Conservation (phyloP, 176 grass and related monocot genomes). For the Saccharum officinarum region DNA sequence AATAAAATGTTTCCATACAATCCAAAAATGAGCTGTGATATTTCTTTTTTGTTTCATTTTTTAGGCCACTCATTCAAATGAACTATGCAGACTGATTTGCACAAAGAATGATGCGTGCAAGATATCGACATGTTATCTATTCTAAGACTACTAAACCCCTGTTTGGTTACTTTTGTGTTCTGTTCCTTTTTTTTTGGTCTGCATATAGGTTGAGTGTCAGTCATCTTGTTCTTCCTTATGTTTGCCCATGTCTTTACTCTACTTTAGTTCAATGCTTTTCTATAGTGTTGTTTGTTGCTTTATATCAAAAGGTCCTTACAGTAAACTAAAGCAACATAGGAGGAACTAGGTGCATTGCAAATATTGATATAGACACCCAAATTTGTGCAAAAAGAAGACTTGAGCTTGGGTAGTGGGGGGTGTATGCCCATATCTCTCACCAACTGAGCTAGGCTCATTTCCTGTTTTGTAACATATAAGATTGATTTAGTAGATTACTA, state of each 20-base stretch:
- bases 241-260: neutral
- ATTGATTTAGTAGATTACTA: neutral
- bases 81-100: neutral
- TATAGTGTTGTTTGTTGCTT: neutral
- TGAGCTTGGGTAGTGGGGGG: neutral
- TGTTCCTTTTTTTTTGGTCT: neutral
- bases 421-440: neutral
- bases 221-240: constrained; percentile 1
- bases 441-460: neutral
- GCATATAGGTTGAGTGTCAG: neutral
- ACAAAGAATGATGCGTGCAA: neutral
- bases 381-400: neutral
- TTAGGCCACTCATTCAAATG: neutral
- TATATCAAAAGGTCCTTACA: neutral
- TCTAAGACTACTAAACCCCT: neutral
- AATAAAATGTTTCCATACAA: neutral
- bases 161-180: neutral
- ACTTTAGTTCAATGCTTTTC: neutral
- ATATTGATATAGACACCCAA: neutral
- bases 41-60: neutral
- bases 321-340: neutral
- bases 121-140: neutral
- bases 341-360: neutral
- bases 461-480: neutral
- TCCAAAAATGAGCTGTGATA: neutral